These are phyloP conservation scores for Lactarius deliciosus DNA, from an alignment of 768 basidiomycete species.

Conservation along the genomic window DNA sequence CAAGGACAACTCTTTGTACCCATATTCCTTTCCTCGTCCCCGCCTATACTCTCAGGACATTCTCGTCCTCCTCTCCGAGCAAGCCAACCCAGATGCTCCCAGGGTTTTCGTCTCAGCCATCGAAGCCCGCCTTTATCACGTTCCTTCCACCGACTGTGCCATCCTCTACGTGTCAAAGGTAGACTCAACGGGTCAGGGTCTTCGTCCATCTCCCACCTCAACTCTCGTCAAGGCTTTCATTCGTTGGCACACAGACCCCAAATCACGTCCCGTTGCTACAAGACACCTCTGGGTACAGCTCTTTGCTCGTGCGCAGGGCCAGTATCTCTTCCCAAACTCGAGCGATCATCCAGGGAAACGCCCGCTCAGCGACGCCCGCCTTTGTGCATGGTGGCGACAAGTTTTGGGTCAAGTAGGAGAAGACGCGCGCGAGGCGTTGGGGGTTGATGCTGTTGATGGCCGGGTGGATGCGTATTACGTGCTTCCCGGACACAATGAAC, in stretches of 20 bases:
- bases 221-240: constrained; percentile 68
- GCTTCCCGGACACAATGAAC: constrained; percentile 66
- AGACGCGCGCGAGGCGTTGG: constrained; percentile 35
- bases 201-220: constrained; percentile 63
- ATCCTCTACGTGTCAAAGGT: constrained; percentile 81
- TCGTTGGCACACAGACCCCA: constrained; percentile 35
- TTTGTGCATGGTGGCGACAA: constrained; percentile 93
- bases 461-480: constrained; percentile 53
- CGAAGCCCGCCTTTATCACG: constrained; percentile 54
- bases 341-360: constrained; percentile 65
- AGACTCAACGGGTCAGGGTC: constrained; percentile 83
- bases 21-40: constrained; percentile 67
- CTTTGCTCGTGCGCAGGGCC: constrained; percentile 81
- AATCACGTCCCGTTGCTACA: constrained; percentile 30
- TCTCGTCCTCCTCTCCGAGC: constrained; percentile 73
- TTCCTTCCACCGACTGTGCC: background rate
- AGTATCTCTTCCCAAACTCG: constrained; percentile 94
- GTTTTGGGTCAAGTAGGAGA: constrained; percentile 58
- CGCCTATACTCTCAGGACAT: constrained; percentile 73
- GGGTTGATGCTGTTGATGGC: constrained; percentile 29
- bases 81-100: constrained; percentile 46
- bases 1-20: constrained; percentile 68
- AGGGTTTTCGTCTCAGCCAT: constrained; percentile 72
- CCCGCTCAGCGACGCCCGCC: constrained; percentile 70
- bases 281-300: constrained; percentile 2